Evolutionary conservation across 495 filamentous ascomycete genomes (phyloP).

Genomic region (Hypoxylon crocopeplum): DNA sequence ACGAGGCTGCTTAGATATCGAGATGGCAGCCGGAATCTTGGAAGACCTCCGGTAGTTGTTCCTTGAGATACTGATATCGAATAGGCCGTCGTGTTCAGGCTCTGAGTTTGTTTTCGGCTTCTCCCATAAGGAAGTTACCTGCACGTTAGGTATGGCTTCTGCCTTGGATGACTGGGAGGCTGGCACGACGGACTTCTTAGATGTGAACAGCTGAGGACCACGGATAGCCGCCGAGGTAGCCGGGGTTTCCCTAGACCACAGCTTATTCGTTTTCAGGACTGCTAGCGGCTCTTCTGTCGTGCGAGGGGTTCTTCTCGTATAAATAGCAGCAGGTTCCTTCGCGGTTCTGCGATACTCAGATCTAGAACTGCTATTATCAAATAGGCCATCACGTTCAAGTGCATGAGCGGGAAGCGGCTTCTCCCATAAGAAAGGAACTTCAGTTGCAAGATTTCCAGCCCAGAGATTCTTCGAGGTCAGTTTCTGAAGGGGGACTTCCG

Average conservation of each 20-base stretch:
- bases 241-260: conserved; percentile 22
- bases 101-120: conserved; percentile 5
- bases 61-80: conserved; percentile 12
- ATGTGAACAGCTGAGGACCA: conserved; percentile 7
- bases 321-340: conserved; percentile 45
- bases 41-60: conserved; percentile 26
- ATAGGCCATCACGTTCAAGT: conserved; percentile 31
- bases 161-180: neutral
- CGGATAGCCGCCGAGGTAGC: neutral
- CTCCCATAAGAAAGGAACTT: conserved; percentile 35
- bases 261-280: conserved; percentile 9
- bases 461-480: conserved; percentile 42
- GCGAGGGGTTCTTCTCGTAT: conserved; percentile 39
- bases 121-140: conserved; percentile 10
- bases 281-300: conserved; percentile 14
- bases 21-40: conserved; percentile 21
- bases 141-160: neutral
- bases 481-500: conserved; percentile 32
- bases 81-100: conserved; percentile 14
- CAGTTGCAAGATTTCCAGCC: conserved; percentile 18
- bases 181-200: neutral
- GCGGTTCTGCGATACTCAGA: conserved; percentile 43
- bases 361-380: conserved; percentile 28
- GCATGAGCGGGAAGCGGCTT: conserved; percentile 8
- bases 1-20: conserved; percentile 19